phyloP scores from a whole-genome alignment of 495 filamentous ascomycete genomes.

The Penicillium daleae region DNA sequence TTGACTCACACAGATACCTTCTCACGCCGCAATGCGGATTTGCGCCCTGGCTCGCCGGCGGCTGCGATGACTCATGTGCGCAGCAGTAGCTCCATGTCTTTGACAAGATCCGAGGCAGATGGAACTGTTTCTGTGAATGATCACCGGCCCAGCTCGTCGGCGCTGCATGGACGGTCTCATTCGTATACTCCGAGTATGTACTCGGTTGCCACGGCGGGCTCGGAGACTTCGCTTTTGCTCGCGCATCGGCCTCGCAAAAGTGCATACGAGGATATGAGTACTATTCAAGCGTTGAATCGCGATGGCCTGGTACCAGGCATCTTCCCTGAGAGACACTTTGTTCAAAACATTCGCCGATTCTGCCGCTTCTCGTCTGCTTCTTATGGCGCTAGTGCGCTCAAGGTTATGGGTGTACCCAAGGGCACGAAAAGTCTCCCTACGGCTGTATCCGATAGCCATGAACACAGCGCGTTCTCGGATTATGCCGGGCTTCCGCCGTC shows the following conservation, averaged over 20 bases:
- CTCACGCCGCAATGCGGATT: slow-evolving; percentile 53
- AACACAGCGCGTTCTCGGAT: slow-evolving; percentile 72
- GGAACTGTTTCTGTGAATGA: slow-evolving; percentile 39
- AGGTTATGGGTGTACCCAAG: slow-evolving; percentile 68
- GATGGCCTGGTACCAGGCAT: slow-evolving; percentile 63
- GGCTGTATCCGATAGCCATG: slow-evolving; percentile 54
- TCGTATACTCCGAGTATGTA: slow-evolving; percentile 67
- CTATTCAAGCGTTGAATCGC: slow-evolving; percentile 57
- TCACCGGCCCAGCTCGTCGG: slow-evolving; percentile 35
- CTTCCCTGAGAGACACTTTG: slow-evolving; percentile 68
- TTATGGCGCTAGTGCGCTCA: slow-evolving; percentile 72
- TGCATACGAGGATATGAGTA: slow-evolving; percentile 58
- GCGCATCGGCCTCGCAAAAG: slow-evolving; percentile 56
- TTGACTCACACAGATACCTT: slow-evolving; percentile 64
- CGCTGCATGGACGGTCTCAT: slow-evolving; percentile 35
- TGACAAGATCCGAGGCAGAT: slow-evolving; percentile 53
- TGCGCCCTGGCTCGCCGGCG: slow-evolving; percentile 54
- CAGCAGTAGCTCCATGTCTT: slow-evolving; percentile 52
- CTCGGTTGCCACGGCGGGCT: slow-evolving; percentile 66
- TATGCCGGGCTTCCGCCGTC: slow-evolving; percentile 68
- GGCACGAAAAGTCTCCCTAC: slow-evolving; percentile 43
- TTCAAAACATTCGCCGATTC: slow-evolving; percentile 73
- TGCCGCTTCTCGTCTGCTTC: slow-evolving; percentile 78
- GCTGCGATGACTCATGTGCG: slow-evolving; percentile 49
- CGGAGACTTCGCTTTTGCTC: slow-evolving; percentile 65